Evolutionary conservation across 2,329 filamentous ascomycete species (phyloP), one percentile per base, ranked within the genome.

Genomic region (Neospermospora avenae): DNA sequence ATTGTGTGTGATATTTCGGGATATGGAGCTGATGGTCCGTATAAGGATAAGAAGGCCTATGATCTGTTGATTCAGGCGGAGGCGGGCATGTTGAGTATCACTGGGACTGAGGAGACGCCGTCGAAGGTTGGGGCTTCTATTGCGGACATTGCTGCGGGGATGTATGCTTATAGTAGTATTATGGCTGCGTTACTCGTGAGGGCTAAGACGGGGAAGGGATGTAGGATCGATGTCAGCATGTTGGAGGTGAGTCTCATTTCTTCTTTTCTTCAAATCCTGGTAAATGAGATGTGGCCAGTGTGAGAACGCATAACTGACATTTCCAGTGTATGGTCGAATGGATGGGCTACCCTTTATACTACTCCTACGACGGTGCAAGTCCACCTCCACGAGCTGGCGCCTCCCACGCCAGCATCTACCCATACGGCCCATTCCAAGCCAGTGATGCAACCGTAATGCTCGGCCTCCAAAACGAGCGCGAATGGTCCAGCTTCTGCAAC

Each of bases 111-210:
- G 34, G 46, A 22, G 13, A 44, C 24, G 16, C 55, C 46, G 10
- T 51, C 55, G 7, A 58, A 52, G 39, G 46, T 58, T 10, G 55
- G 55, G 18, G 41, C 39, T 41, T 58, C 55, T 37, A 52, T 58
- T n/a, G 55, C 55, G 13, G 55, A 58, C 20, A 58, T 58, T 13
- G 55, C 55, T 4, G 55, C 55, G 14, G 55, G 46, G 4, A 58
- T 58, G 46, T 58, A 58, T 58, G 55, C 46, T 16, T 58, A 52
- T 31, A 58, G 55, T n/a, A 58, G 52, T 20, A 58, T 58, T 13
- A 58, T 58, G 46, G 55, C 55, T 22, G 55, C 55, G 24, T 44
- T 58, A 25, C 22, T 58, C 37, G 34, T 58, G 13, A 25, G 55
- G 44, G 35, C 45, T 6, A 58, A 58, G 46, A 52, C 55, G 3